These are phyloP conservation scores for Saccharum spontaneum DNA, from an alignment of 176 grass and related monocot species.

Conservation along the genomic window DNA sequence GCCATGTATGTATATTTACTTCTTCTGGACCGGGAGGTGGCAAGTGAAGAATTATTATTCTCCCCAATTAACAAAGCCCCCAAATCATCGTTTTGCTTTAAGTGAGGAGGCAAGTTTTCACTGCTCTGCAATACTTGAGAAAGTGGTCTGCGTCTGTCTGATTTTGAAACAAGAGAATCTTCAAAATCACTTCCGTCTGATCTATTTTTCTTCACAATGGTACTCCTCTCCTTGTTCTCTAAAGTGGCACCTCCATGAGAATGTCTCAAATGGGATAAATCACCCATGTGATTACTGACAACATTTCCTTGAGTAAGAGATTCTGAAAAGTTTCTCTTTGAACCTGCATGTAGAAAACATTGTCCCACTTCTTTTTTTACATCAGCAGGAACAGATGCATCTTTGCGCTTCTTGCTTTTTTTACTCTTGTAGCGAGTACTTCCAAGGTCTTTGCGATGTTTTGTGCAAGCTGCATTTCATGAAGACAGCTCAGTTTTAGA, in stretches of 20 bases:
- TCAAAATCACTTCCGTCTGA: conserved; percentile 53
- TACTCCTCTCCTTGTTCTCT: conserved; percentile 40
- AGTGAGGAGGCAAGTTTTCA: conserved; percentile 44
- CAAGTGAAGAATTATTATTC: conserved; percentile 42
- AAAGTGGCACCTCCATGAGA: conserved; percentile 28
- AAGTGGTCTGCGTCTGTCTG: conserved; percentile 51
- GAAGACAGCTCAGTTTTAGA: conserved; percentile 35
- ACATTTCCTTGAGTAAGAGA: conserved; percentile 38
- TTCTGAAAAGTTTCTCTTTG: conserved; percentile 50
- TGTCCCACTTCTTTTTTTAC: conserved; percentile 44
- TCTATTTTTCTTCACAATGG: conserved; percentile 52
- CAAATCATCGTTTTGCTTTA: conserved; percentile 47
- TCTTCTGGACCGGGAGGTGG: conserved; percentile 48
- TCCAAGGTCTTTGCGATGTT: conserved; percentile 63
- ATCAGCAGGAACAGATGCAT: conserved; percentile 35
- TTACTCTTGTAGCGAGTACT: conserved; percentile 82
- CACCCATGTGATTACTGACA: conserved; percentile 40
- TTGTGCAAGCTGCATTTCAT: conserved; percentile 52
- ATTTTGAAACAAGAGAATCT: conserved; percentile 69
- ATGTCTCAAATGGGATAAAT: conserved; percentile 43
- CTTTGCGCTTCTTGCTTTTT: conserved; percentile 63
- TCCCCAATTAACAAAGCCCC: conserved; percentile 45
- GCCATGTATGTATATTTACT: conserved; percentile 60
- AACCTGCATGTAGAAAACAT: conserved; percentile 48
- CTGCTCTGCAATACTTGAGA: conserved; percentile 70